These are phyloP conservation scores for Zoysia matrella DNA, from an alignment of 202 grass and related monocot genomes.

Conservation along the genomic window DNA sequence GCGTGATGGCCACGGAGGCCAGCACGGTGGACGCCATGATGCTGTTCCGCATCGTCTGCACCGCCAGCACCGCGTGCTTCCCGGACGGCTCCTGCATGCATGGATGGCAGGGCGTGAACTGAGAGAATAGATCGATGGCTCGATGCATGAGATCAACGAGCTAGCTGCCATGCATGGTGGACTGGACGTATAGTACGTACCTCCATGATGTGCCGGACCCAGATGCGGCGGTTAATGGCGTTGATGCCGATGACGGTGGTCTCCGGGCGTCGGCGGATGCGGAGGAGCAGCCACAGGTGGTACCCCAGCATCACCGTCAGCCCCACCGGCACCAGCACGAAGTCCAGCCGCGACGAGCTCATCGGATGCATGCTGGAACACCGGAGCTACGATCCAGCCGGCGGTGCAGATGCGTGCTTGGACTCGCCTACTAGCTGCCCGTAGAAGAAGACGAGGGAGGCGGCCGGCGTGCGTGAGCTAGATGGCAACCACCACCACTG, in stretches of 20 bases:
- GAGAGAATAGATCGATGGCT: too few relatives aligned
- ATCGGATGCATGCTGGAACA: too few relatives aligned
- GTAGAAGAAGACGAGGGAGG: too few relatives aligned
- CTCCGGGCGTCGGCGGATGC: conserved; percentile 52
- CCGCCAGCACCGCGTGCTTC: conserved; percentile 77
- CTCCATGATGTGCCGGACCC: conserved; percentile 82
- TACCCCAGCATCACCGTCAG: conserved; percentile 54
- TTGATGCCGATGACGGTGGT: conserved; percentile 80
- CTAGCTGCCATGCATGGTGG: too few relatives aligned
- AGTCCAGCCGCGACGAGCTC: conserved; percentile 41
- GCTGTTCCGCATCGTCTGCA: conserved; percentile 88
- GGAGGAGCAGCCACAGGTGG: conserved; percentile 73
- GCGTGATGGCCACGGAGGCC: conserved; percentile 79
- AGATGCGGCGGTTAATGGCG: conserved; percentile 85
- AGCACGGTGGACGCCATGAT: conserved; percentile 96
- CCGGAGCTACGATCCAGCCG: too few relatives aligned
- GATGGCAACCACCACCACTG: too few relatives aligned
- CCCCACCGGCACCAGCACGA: conserved; percentile 69
- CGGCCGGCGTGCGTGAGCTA: too few relatives aligned
- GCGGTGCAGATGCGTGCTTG: too few relatives aligned
- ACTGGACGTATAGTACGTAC: conserved; percentile 3
- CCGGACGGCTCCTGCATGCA: conserved; percentile 47
- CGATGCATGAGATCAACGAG: too few relatives aligned
- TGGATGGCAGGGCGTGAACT: too few relatives aligned
- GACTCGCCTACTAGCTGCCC: too few relatives aligned